These are phyloP conservation scores for Cadophora sp. DNA, from an alignment of 2,329 filamentous ascomycete genomes.

Conservation along the genomic window DNA sequence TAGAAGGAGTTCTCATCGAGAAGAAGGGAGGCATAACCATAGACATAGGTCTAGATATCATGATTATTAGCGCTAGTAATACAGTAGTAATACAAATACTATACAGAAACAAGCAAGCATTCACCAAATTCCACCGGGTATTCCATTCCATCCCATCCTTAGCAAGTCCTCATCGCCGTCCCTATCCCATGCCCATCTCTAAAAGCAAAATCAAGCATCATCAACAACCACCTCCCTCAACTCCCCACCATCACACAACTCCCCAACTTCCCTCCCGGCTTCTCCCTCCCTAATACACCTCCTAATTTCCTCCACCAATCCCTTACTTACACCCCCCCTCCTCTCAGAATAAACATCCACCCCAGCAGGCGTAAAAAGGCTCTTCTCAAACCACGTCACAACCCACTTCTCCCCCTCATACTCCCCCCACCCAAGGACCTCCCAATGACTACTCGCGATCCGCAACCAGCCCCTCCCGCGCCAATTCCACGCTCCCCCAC, in stretches of 20 bases:
- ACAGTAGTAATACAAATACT: slow-evolving; percentile 4
- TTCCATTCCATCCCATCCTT: not conserved
- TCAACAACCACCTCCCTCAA: slow-evolving; percentile 52
- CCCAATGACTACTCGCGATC: slow-evolving; percentile 79
- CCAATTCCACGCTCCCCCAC: slow-evolving; percentile 70
- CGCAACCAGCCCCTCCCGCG: slow-evolving; percentile 76
- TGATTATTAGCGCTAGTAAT: slow-evolving; percentile 25
- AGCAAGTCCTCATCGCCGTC: not conserved
- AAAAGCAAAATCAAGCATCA: slow-evolving; percentile 13
- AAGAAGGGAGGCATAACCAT: slow-evolving; percentile 33
- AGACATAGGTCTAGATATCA: slow-evolving; percentile 38
- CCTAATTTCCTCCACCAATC: slow-evolving; percentile 63
- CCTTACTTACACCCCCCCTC: slow-evolving; percentile 63
- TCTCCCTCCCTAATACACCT: slow-evolving; percentile 59
- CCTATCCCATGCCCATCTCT: no score
- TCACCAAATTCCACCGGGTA: slow-evolving; percentile 4
- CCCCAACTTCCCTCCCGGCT: slow-evolving; percentile 57
- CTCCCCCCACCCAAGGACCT: slow-evolving; percentile 77
- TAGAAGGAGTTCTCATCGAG: slow-evolving; percentile 29
- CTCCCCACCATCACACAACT: slow-evolving; percentile 55
- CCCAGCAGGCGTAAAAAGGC: slow-evolving; percentile 82
- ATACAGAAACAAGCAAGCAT: not conserved
- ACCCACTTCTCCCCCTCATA: slow-evolving; percentile 65
- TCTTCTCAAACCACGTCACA: slow-evolving; percentile 86
- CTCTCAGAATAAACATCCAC: slow-evolving; percentile 78